phyloP scores from a whole-genome alignment of 176 grass and related monocot genomes.

The Cenchrus fungigraminus region DNA sequence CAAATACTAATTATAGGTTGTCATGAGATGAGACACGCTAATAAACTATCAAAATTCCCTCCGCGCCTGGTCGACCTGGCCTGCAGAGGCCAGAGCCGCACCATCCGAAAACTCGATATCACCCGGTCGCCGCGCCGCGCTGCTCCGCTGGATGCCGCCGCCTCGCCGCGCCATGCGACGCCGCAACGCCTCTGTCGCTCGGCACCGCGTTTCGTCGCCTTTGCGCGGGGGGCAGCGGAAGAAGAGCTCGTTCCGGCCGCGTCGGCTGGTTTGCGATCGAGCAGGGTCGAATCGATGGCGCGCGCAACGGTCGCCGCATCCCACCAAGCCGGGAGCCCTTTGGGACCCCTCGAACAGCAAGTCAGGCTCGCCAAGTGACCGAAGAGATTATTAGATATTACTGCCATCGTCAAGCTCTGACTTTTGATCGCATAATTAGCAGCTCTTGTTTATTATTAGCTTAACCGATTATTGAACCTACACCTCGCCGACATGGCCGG shows the following conservation, averaged over 20 bases:
- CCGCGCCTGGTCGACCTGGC: too few relatives aligned
- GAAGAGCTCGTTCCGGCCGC: not conserved
- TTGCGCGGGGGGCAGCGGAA: too few relatives aligned
- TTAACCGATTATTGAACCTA: not conserved
- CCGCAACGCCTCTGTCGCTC: too few relatives aligned
- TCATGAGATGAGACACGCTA: too few relatives aligned
- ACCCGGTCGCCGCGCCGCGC: not conserved
- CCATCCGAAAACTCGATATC: not conserved
- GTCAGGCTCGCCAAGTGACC: not conserved
- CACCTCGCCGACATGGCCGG: not conserved
- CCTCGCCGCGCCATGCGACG: not conserved
- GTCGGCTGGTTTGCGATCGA: not conserved
- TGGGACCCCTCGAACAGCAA: conserved; percentile 22
- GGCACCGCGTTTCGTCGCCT: too few relatives aligned
- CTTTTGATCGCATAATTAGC: not conserved
- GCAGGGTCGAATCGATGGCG: not conserved
- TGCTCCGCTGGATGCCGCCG: not conserved
- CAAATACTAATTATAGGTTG: too few relatives aligned
- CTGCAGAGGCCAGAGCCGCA: too few relatives aligned
- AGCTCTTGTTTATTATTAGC: not conserved
- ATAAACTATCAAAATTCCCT: too few relatives aligned
- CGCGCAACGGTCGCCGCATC: conserved; percentile 23
- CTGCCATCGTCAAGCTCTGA: not conserved
- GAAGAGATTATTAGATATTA: not conserved
- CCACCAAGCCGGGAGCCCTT: conserved; percentile 11